Base-by-base conservation (phyloP, 2,329 filamentous ascomycete species). In the Teratosphaeria gauchensis region DNA sequence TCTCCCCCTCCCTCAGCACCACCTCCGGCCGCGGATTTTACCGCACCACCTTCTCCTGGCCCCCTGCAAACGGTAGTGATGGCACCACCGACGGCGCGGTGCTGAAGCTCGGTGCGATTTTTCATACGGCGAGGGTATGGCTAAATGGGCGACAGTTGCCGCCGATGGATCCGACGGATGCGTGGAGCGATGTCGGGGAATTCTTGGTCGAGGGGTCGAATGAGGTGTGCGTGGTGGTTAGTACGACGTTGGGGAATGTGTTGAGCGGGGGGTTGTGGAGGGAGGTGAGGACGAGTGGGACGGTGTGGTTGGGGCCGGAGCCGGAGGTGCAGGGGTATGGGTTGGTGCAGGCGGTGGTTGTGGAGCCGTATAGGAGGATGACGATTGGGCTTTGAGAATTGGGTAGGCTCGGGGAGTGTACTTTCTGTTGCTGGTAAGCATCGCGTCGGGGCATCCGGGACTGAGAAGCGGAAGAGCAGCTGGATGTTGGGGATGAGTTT, bases 1-100 rank as follows among this genome's bases (percentile, higher is more conserved):
- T 76, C 19, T 61, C 64, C 8, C 53, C 65, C 0, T 64, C 61
- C 1, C 63, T 75, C 0, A 56, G 57, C 30, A 71, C 69, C 52
- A 66, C 68, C 1, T 72, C 66, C 32, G 74, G 74, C 2, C 65
- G 69, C 7, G 73, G 72, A 6, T 69, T 67, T 60, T 74, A 75
- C 65, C 63, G 61, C 48, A 68, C 71, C n/a, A 62, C 64, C 12
- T 73, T 75, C 61, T 48, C 58, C 16, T 67, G 65, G 60, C 67
- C 69, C 8, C 54, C 58, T 16, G 28, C 46, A 11, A 28, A 28
- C 24, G 4, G 24, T 28, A 28, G 4, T 28, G 61, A 61, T 9
- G 54, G 31, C 30, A 56, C 48, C 24, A 58, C 59, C 11, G 56
- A 62, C 12, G 67, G 67, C 6, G 72, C 68, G 0, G 53, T 69